Percentiles rank a stretch among this genome's conserved stretches.
phyloP scores from a whole-genome alignment of 495 filamentous ascomycete genomes.

The Penicillium parvum region DNA sequence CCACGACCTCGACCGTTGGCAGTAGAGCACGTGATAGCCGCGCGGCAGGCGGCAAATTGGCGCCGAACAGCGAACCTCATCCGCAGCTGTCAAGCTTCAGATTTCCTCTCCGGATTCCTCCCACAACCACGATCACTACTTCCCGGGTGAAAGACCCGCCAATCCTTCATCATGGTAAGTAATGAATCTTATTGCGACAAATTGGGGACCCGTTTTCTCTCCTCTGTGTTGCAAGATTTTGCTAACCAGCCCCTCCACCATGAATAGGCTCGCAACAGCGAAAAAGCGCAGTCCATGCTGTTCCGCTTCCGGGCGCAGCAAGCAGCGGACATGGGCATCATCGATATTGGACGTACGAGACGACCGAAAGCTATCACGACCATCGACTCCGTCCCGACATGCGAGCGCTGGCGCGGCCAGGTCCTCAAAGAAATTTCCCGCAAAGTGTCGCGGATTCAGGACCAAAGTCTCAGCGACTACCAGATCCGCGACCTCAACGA shows the following conservation, averaged over 20 bases:
- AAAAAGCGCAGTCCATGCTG: slow-evolving; percentile 99
- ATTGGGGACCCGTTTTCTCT: background rate
- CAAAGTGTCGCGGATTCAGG: slow-evolving; percentile 94
- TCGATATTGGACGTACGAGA: slow-evolving; percentile 84
- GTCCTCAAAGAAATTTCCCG: slow-evolving; percentile 96
- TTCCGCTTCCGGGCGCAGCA: slow-evolving; percentile 98
- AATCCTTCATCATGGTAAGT: slow-evolving; percentile 35
- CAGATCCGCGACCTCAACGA: slow-evolving; percentile 98
- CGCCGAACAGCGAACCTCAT: slow-evolving; percentile 23
- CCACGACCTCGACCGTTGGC: too few species aligned
- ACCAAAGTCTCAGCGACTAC: slow-evolving; percentile 80
- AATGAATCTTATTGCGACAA: background rate
- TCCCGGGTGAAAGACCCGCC: slow-evolving; percentile 14
- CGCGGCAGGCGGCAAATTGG: slow-evolving; percentile 21
- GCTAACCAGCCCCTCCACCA: slow-evolving; percentile 22
- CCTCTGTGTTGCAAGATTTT: slow-evolving; percentile 8
- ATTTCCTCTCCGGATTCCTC: slow-evolving; percentile 21
- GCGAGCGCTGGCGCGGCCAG: slow-evolving; percentile 98
- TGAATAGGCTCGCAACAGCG: slow-evolving; percentile 72
- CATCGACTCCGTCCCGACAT: slow-evolving; percentile 74
- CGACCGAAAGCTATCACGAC: slow-evolving; percentile 86
- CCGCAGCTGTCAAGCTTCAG: slow-evolving; percentile 25
- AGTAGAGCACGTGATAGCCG: slow-evolving; percentile 21
- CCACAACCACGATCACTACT: slow-evolving; percentile 14
- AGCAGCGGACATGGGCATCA: slow-evolving; percentile 92